These are phyloP conservation scores for Apophysomyces ossiformis DNA, from an alignment of 371 early-diverging fungal genomes.

Conservation along the genomic window DNA sequence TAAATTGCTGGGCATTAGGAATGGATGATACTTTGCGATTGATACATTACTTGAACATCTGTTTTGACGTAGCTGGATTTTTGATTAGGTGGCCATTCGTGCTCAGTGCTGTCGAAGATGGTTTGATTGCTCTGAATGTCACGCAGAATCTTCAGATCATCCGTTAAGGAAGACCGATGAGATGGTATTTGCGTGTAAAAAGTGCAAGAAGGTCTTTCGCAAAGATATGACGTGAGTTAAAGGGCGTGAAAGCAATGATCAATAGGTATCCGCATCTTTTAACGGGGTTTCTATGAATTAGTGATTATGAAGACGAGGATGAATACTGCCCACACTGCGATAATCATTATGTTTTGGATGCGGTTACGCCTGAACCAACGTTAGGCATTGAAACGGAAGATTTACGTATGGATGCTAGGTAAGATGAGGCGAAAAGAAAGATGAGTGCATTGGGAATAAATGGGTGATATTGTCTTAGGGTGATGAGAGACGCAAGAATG, in stretches of 20 bases:
- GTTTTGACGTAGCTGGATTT: neutral
- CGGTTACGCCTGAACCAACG: slow-evolving; percentile 82
- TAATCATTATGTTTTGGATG: slow-evolving; percentile 95
- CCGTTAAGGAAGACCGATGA: slow-evolving; percentile 81
- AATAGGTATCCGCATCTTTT: too few species aligned
- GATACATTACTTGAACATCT: neutral
- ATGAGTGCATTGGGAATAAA: neutral
- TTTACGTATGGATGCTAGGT: slow-evolving; percentile 74
- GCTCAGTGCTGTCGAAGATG: slow-evolving; percentile 94
- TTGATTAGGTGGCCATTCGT: slow-evolving; percentile 83
- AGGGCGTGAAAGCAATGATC: too few species aligned
- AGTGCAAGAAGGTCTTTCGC: slow-evolving; percentile 96
- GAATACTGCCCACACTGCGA: slow-evolving; percentile 98
- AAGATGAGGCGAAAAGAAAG: neutral
- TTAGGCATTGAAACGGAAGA: slow-evolving; percentile 94
- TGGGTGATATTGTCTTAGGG: slow-evolving; percentile 20
- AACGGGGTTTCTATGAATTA: slow-evolving; percentile 18
- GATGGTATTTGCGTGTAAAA: slow-evolving; percentile 97
- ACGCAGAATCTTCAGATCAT: slow-evolving; percentile 85
- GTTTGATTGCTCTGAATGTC: slow-evolving; percentile 98
- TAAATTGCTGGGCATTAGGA: slow-evolving; percentile 30
- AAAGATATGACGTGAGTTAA: slow-evolving; percentile 81
- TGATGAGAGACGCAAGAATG: slow-evolving; percentile 42
- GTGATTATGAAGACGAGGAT: slow-evolving; percentile 91
- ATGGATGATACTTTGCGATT: neutral